Evolutionary conservation across 2,329 filamentous ascomycete species (phyloP).

Genomic region (Aspergillus terreus): DNA sequence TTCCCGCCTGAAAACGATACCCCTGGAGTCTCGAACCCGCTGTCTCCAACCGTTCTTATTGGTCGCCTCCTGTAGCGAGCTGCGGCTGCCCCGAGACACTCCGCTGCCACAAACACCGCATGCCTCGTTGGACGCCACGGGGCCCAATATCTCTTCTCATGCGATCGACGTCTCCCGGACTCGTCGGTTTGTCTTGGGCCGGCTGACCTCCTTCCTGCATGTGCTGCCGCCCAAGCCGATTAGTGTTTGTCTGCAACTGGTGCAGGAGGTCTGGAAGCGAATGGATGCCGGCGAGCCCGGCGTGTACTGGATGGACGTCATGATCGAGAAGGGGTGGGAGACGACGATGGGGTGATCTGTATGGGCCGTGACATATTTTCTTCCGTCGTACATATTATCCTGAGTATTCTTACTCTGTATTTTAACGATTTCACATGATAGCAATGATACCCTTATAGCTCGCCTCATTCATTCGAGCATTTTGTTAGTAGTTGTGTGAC

Average conservation of each 20-base stretch:
- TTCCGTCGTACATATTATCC: too few relatives aligned
- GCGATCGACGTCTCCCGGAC: conserved; percentile 47
- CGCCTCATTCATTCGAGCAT: too few relatives aligned
- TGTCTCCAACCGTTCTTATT: conserved; percentile 53
- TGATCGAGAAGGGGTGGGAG: conserved; percentile 56
- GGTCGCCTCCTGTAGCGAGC: conserved; percentile 49
- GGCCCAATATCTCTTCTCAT: conserved; percentile 29
- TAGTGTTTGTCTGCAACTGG: conserved; percentile 46
- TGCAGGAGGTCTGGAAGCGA: conserved; percentile 52
- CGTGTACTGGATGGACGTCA: conserved; percentile 55
- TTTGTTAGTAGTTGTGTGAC: too few relatives aligned
- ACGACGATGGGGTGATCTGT: conserved; percentile 47
- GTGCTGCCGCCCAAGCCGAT: conserved; percentile 52
- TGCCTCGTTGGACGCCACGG: conserved; percentile 2
- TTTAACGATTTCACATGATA: background rate
- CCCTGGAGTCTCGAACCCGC: conserved; percentile 51
- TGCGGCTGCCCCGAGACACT: conserved; percentile 40
- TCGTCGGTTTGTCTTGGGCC: conserved; percentile 47
- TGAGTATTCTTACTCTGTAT: background rate
- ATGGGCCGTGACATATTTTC: too few relatives aligned
- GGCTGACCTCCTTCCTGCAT: conserved; percentile 45
- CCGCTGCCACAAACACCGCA: background rate
- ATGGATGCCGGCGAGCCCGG: conserved; percentile 46
- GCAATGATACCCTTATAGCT: background rate
- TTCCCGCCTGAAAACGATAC: conserved; percentile 47